Evolutionary conservation across 2,329 filamentous ascomycete genomes (phyloP).

Genomic region (Moelleriella libera): DNA sequence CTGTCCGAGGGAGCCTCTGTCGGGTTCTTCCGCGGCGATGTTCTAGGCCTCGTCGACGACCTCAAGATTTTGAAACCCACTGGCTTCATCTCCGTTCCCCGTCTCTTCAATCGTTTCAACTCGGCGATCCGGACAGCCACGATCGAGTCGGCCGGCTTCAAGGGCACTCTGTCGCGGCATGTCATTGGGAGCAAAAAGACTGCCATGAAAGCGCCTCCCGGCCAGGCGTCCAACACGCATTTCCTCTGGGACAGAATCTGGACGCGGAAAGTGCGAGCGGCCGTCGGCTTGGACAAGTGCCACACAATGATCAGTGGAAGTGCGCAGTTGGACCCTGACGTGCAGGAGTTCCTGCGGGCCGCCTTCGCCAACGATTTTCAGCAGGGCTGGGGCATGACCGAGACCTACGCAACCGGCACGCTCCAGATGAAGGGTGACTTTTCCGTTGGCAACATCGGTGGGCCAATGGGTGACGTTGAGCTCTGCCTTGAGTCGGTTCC

Average conservation of each 20-base stretch:
- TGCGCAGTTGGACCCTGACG: conserved; percentile 74
- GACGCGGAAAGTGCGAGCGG: conserved; percentile 75
- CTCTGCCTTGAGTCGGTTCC: conserved; percentile 74
- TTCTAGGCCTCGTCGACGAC: conserved; percentile 76
- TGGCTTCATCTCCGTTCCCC: conserved; percentile 74
- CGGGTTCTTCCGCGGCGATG: conserved; percentile 90
- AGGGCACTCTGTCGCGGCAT: conserved; percentile 66
- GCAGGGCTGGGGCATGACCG: conserved; percentile 89
- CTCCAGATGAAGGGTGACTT: conserved; percentile 61
- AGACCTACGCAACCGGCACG: conserved; percentile 69
- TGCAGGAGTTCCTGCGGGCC: conserved; percentile 80
- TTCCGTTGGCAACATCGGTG: conserved; percentile 68
- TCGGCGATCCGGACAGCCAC: conserved; percentile 69
- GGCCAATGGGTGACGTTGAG: conserved; percentile 53
- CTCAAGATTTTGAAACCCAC: conserved; percentile 77
- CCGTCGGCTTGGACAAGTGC: conserved; percentile 63
- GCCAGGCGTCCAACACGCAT: conserved; percentile 67
- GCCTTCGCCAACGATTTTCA: conserved; percentile 65
- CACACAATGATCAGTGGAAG: conserved; percentile 73
- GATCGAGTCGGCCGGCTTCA: conserved; percentile 63
- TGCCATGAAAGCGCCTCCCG: conserved; percentile 55
- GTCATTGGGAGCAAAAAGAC: conserved; percentile 70
- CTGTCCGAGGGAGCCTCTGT: conserved; percentile 61
- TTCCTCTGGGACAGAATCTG: conserved; percentile 75
- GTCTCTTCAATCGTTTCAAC: conserved; percentile 83